A percentile compares a stretch with the other conserved stretches of the same genome.
Conservation (phyloP, 2,329 filamentous ascomycete genomes). For the Penicillium sp. region DNA sequence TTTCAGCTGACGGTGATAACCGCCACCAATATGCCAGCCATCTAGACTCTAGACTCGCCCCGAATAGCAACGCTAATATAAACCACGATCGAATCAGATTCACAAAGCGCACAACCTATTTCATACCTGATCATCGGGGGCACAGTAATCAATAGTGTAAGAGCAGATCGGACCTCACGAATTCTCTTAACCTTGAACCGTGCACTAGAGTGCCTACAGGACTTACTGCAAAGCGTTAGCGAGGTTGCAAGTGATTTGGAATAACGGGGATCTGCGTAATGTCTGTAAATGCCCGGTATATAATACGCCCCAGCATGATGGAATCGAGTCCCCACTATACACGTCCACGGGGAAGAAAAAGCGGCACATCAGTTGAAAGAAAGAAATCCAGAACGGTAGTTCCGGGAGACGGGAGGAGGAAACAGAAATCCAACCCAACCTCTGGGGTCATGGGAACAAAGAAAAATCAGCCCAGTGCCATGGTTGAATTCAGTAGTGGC, state of each 20-base stretch:
- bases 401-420: background rate
- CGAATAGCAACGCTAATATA: background rate
- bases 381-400: background rate
- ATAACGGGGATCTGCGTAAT: background rate
- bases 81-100: background rate
- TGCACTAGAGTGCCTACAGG: background rate
- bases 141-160: slow-evolving; percentile 13
- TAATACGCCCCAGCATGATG: background rate
- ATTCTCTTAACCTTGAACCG: slow-evolving; percentile 3
- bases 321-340: background rate
- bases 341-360: background rate
- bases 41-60: background rate
- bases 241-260: background rate
- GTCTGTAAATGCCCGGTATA: slow-evolving; percentile 2
- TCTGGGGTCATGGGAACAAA: background rate
- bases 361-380: background rate
- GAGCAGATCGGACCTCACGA: background rate
- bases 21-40: background rate
- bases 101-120: background rate
- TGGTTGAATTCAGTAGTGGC: background rate
- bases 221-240: background rate
- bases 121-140: slow-evolving; percentile 6
- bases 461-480: background rate
- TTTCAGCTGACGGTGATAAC: slow-evolving; percentile 1
- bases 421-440: background rate